Evolutionary conservation across 1,139 yeast species (phyloP).

Genomic region (Wickerhamomyces sp.): DNA sequence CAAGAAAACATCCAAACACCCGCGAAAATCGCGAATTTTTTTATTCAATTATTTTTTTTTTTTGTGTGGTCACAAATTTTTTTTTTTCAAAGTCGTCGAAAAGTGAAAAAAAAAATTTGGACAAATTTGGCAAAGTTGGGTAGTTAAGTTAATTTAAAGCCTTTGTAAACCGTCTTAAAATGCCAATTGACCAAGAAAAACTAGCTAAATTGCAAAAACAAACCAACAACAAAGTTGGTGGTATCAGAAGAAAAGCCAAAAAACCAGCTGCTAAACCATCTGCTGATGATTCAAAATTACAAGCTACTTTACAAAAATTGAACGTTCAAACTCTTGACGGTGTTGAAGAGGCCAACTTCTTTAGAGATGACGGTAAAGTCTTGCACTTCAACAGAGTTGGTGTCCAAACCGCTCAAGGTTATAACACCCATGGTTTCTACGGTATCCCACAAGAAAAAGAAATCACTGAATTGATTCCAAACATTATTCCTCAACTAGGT

Average conservation of each 20-base stretch:
- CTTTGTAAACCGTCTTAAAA: conserved; percentile 24
- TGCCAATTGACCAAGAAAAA: conserved; percentile 88
- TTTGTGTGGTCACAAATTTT: too few species aligned
- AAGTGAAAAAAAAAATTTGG: background rate
- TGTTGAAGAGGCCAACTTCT: conserved; percentile 96
- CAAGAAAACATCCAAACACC: conserved; percentile 4
- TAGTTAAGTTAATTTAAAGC: background rate
- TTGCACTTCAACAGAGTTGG: conserved; percentile 93
- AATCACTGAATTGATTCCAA: conserved; percentile 90
- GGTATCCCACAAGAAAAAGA: conserved; percentile 95
- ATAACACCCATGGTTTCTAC: conserved; percentile 92
- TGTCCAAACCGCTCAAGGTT: conserved; percentile 87
- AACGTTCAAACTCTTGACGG: conserved; percentile 86
- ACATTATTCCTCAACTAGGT: conserved; percentile 93
- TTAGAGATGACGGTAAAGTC: conserved; percentile 94
- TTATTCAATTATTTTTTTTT: background rate
- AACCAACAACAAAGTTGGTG: conserved; percentile 76
- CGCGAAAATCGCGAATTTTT: background rate
- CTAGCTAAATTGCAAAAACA: conserved; percentile 80
- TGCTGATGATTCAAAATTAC: conserved; percentile 87
- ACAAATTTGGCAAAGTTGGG: background rate
- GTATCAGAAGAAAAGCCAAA: conserved; percentile 70
- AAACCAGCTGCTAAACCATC: conserved; percentile 56
- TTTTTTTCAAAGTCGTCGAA: conserved; percentile 4
- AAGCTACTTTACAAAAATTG: conserved; percentile 84